Conservation (phyloP, 768 basidiomycete species). For the Tephrocybe sp. region DNA sequence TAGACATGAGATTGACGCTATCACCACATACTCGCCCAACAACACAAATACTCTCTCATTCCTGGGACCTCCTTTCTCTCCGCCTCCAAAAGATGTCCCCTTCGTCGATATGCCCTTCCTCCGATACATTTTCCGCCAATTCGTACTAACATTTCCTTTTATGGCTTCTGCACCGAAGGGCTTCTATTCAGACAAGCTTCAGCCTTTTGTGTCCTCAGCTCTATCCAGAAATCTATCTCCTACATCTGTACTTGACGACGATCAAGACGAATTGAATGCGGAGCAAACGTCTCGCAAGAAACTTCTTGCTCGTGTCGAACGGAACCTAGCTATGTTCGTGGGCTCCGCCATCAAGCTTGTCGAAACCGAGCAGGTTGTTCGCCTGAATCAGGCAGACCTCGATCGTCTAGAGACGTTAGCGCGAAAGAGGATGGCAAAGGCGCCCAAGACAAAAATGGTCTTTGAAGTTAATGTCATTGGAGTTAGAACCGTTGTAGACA, state of each 20-base stretch:
- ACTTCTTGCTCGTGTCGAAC: constrained; percentile 75
- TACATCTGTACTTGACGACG: constrained; percentile 49
- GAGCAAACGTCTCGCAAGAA: constrained; percentile 64
- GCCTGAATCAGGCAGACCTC: constrained; percentile 83
- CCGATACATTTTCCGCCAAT: constrained; percentile 87
- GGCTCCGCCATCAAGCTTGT: constrained; percentile 78
- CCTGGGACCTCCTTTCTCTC: constrained; percentile 85
- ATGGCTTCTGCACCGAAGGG: constrained; percentile 83
- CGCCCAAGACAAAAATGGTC: constrained; percentile 42
- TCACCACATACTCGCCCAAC: constrained; percentile 48
- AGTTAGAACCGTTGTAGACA: constrained; percentile 80
- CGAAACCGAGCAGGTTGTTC: constrained; percentile 86
- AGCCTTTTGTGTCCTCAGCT: constrained; percentile 86
- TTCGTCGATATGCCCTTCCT: constrained; percentile 81
- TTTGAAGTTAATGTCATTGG: constrained; percentile 94
- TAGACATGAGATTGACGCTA: constrained; percentile 66
- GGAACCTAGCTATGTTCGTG: constrained; percentile 80
- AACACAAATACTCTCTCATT: constrained; percentile 73
- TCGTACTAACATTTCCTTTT: constrained; percentile 94
- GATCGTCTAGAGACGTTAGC: constrained; percentile 74
- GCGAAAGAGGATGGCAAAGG: constrained; percentile 54
- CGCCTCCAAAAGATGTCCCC: constrained; percentile 56
- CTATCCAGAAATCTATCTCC: constrained; percentile 76
- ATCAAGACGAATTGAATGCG: constrained; percentile 35
- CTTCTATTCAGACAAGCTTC: constrained; percentile 93